Evolutionary conservation across 495 filamentous ascomycete species (phyloP), one percentile per base, ranked within the genome.

Genomic region (Monascus purpureus): DNA sequence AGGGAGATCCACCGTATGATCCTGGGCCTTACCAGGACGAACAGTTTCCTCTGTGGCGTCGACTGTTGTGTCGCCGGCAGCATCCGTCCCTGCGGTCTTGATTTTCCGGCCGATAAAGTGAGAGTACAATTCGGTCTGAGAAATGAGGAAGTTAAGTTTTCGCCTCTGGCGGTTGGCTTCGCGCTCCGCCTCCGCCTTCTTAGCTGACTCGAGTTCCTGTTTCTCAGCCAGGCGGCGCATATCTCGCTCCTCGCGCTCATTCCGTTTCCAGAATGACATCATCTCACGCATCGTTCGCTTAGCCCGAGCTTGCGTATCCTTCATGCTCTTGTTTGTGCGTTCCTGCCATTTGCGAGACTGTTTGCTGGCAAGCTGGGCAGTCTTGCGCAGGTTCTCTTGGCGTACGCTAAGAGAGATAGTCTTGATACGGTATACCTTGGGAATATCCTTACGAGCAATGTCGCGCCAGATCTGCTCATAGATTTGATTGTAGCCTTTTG

Each of bases 91-190:
- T 46, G 83, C 77, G 3, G 87, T 96, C 63, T 90, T 90, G 55
- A 96, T 88, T 64, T 99, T 99, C 54, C 92, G 92, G 43, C 92
- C 90, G 43, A 99, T 93, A 53, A 99, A 99, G 70, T 99, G 90
- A 7, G 88, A 95, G 61, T 96, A 99, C 33, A 99, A 63, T 47
- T 99, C 90, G 13, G 90, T 99, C 58, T 99, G 90, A 4, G 88
- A 94, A 52, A 99, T 96, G 38, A 99, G 67, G 73, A 99, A 99
- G 63, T 99, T 95, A 40, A 99, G 80, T 59, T 99, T 99, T 42
- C 90, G 74, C 68, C 88, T 90, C 62, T 99, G 90, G 37, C 90
- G 76, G 41, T 92, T 93, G 7, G 90, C 83, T 65, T 99, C 90
- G 36, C 90, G 86, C 36, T 94, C 87, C 1, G 87, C 88, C 57